Conservation (phyloP, 805 yeast genomes). For the Pichia heedii region DNA sequence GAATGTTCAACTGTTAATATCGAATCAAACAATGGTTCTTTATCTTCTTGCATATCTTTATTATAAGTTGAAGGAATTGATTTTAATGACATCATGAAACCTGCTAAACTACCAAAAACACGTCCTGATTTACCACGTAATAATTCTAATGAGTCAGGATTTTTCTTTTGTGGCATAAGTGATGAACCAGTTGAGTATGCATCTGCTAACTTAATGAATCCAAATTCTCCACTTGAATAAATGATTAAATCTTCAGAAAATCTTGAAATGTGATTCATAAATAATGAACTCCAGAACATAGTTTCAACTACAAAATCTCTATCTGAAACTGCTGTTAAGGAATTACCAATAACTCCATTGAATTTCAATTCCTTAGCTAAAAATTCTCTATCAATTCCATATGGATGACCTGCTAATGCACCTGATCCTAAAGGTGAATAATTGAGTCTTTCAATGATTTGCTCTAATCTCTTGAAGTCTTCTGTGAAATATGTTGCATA, state of each 20-base stretch:
- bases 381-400: constrained; percentile 94
- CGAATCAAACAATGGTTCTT: constrained; percentile 95
- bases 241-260: constrained; percentile 91
- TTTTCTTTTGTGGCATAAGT: constrained; percentile 98
- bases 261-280: constrained; percentile 93
- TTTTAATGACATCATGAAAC: constrained; percentile 92
- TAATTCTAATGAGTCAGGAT: constrained; percentile 92
- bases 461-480: constrained; percentile 77
- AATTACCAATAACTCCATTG: constrained; percentile 83
- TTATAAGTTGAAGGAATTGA: constrained; percentile 97
- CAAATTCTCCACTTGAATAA: constrained; percentile 96
- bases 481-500: constrained; percentile 92
- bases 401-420: constrained; percentile 98
- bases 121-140: constrained; percentile 97
- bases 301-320: constrained; percentile 96
- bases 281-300: constrained; percentile 89
- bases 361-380: constrained; percentile 77
- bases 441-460: constrained; percentile 75
- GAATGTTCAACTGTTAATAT: constrained; percentile 90
- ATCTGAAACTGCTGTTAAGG: constrained; percentile 93
- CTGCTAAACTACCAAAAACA: constrained; percentile 89
- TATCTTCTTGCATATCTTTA: constrained; percentile 98
- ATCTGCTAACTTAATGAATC: constrained; percentile 86
- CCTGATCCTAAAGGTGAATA: constrained; percentile 93
- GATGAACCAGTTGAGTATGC: constrained; percentile 98